These are phyloP conservation scores for Eutypella sp. DNA, from an alignment of 2,329 filamentous ascomycete genomes.

Conservation along the genomic window DNA sequence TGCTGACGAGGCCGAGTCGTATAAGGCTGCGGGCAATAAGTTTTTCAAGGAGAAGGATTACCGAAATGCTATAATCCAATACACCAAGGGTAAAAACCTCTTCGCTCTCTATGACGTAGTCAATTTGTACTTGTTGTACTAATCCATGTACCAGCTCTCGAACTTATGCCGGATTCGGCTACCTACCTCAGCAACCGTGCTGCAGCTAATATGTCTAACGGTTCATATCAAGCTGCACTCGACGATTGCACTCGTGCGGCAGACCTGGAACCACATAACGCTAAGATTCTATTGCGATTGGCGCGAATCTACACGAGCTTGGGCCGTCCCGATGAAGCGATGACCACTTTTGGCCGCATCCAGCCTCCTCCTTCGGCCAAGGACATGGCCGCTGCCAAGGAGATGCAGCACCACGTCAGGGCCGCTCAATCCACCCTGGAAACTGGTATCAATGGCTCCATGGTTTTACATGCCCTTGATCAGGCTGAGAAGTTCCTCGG, in stretches of 20 bases:
- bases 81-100: conserved; percentile 72
- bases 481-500: conserved; percentile 82
- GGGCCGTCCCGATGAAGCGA: conserved; percentile 80
- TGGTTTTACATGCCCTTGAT: conserved; percentile 88
- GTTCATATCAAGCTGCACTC: conserved; percentile 71
- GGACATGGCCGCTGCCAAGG: conserved; percentile 75
- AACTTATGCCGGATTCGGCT: conserved; percentile 76
- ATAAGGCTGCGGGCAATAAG: conserved; percentile 91
- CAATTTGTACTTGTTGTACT: conserved; percentile 7
- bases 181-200: conserved; percentile 94
- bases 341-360: conserved; percentile 77
- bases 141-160: conserved; percentile 64
- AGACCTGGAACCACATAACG: conserved; percentile 77
- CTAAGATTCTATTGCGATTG: conserved; percentile 82
- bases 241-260: conserved; percentile 82
- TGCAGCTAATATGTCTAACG: conserved; percentile 86
- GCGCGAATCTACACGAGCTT: conserved; percentile 86
- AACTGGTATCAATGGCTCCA: conserved; percentile 74
- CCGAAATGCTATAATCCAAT: conserved; percentile 80
- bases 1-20: conserved; percentile 77
- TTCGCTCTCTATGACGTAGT: conserved; percentile 4
- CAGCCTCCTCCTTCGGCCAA: conserved; percentile 75
- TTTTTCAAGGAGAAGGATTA: conserved; percentile 96
- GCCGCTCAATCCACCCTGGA: conserved; percentile 74
- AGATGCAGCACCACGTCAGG: conserved; percentile 77